Conservation (phyloP, 495 filamentous ascomycete genomes). For the Acidomyces sp. region DNA sequence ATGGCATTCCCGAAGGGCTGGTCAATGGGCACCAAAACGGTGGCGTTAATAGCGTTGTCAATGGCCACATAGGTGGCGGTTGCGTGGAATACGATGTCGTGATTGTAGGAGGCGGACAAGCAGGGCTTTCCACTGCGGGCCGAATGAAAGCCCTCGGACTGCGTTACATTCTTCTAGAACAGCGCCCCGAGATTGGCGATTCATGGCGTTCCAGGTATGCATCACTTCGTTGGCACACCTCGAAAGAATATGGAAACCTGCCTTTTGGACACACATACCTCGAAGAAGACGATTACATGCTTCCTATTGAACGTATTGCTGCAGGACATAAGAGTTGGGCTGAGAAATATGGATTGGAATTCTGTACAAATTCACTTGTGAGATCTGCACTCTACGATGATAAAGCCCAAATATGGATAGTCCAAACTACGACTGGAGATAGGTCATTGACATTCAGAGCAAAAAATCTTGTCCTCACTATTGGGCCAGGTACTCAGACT, state of each 20-base stretch:
- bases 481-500: slow-evolving; percentile 6
- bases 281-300: slow-evolving; percentile 24
- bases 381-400: slow-evolving; percentile 23
- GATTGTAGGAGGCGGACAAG: slow-evolving; percentile 27
- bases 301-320: slow-evolving; percentile 29
- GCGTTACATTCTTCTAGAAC: slow-evolving; percentile 27
- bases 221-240: slow-evolving; percentile 27
- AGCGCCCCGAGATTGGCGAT: slow-evolving; percentile 25
- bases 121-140: slow-evolving; percentile 27
- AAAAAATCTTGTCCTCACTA: slow-evolving; percentile 9
- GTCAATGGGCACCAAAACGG: slow-evolving; percentile 3
- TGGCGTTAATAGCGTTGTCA: not conserved
- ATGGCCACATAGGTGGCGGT: not conserved
- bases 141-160: slow-evolving; percentile 29
- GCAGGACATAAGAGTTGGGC: slow-evolving; percentile 27
- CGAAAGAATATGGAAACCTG: slow-evolving; percentile 23
- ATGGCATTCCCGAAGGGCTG: not conserved
- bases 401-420: slow-evolving; percentile 23
- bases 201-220: slow-evolving; percentile 31
- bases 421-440: slow-evolving; percentile 7
- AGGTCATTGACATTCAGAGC: slow-evolving; percentile 5
- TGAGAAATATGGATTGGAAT: slow-evolving; percentile 29
- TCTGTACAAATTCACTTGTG: slow-evolving; percentile 24
- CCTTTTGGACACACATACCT: slow-evolving; percentile 30
- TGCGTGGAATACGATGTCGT: slow-evolving; percentile 19